phyloP scores from a whole-genome alignment of 2,329 filamentous ascomycete genomes.

The Ilyonectria destructans region DNA sequence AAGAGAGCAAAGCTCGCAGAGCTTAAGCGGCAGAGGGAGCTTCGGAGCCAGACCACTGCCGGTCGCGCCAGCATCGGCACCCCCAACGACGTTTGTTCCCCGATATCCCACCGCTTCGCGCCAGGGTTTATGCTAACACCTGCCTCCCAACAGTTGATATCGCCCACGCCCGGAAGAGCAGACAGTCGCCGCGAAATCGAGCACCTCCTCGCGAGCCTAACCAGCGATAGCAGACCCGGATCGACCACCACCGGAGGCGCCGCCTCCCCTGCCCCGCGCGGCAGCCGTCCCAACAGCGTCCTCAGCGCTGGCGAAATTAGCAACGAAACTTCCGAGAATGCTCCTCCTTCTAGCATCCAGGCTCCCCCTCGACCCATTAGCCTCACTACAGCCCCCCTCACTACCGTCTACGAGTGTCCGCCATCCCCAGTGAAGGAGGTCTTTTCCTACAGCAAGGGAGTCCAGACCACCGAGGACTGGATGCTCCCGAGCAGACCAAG shows the following conservation, averaged over 20 bases:
- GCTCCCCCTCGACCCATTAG: constrained; percentile 72
- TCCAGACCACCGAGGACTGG: constrained; percentile 90
- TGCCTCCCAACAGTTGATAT: constrained; percentile 63
- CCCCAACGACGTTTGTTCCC: constrained; percentile 77
- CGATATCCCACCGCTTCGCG: constrained; percentile 35
- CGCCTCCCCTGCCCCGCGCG: constrained; percentile 77
- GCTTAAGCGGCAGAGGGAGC: constrained; percentile 91
- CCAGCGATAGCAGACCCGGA: constrained; percentile 82
- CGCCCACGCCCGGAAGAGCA: constrained; percentile 79
- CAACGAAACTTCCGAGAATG: constrained; percentile 78
- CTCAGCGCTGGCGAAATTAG: constrained; percentile 87
- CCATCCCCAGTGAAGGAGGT: constrained; percentile 85
- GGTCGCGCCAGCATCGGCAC: constrained; percentile 79
- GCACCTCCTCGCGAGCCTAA: constrained; percentile 85
- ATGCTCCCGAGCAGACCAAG: constrained; percentile 67
- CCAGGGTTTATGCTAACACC: constrained; percentile 30
- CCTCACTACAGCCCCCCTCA: constrained; percentile 81
- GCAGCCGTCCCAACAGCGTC: constrained; percentile 89
- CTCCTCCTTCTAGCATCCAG: constrained; percentile 63
- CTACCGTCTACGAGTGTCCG: constrained; percentile 86
- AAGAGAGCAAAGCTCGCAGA: constrained; percentile 98
- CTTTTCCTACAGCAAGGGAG: constrained; percentile 96
- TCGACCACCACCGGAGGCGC: constrained; percentile 77
- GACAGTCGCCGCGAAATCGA: constrained; percentile 85
- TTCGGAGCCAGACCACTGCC: constrained; percentile 82